phyloP scores from a whole-genome alignment of 352 stramenopile genomes.

The Phytophthora constricta region DNA sequence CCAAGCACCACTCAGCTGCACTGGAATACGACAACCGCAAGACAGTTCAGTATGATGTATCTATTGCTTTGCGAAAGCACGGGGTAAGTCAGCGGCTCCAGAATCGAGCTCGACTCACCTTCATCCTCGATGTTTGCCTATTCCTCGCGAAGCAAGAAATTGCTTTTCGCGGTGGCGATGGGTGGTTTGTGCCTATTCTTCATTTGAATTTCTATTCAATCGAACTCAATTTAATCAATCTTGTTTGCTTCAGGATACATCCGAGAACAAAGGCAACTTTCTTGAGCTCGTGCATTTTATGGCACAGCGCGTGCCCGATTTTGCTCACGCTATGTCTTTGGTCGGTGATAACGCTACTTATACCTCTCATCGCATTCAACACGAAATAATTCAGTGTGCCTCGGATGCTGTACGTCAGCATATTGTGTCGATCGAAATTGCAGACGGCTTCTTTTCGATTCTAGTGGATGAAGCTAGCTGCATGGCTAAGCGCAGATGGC shows the following conservation, averaged over 20 bases:
- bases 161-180: background rate
- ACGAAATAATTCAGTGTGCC: background rate
- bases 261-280: conserved; percentile 10
- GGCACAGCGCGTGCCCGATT: background rate
- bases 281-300: conserved; percentile 11
- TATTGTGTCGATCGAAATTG: background rate
- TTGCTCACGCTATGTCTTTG: background rate
- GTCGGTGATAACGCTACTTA: background rate
- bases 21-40: background rate
- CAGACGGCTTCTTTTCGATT: background rate
- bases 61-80: background rate
- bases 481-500: conserved; percentile 1
- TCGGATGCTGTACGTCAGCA: background rate
- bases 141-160: background rate
- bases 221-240: background rate
- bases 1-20: background rate
- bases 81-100: background rate
- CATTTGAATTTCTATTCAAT: background rate
- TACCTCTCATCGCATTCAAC: background rate
- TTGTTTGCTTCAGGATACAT: background rate
- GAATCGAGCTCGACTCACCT: background rate
- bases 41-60: background rate
- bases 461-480: conserved; percentile 17
- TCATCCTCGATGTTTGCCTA: background rate
- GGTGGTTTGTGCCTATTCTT: background rate